A percentile compares a stretch with the other conserved stretches of the same genome.
These are phyloP conservation scores for Tolypocladium paradoxum DNA, from an alignment of 2,329 filamentous ascomycete species.

Conservation along the genomic window DNA sequence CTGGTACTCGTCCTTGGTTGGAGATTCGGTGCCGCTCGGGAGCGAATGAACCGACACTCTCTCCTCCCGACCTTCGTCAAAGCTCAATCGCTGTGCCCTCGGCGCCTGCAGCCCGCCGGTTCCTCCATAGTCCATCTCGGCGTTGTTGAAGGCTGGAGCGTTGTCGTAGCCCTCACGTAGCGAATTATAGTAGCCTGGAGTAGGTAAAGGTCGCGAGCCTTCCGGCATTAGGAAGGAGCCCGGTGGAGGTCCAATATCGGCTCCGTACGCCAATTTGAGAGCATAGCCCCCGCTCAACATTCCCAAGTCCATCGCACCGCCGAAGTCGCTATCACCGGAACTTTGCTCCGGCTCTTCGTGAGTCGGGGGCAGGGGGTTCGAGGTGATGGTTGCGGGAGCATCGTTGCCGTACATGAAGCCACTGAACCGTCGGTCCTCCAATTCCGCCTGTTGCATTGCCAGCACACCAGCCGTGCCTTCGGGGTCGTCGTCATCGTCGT, in stretches of 20 bases:
- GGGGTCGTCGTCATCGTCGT: constrained; percentile 71
- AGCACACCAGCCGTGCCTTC: constrained; percentile 77
- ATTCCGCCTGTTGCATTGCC: constrained; percentile 75
- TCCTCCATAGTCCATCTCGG: constrained; percentile 74
- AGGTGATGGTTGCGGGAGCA: constrained; percentile 4
- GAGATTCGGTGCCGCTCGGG: constrained; percentile 53
- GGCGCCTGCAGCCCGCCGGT: constrained; percentile 84
- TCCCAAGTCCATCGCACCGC: constrained; percentile 54
- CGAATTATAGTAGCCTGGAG: constrained; percentile 24
- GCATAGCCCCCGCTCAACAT: constrained; percentile 63
- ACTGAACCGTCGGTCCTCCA: constrained; percentile 51
- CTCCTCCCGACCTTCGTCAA: constrained; percentile 80
- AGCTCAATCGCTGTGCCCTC: constrained; percentile 64
- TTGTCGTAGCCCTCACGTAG: constrained; percentile 16
- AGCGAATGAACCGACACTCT: constrained; percentile 45
- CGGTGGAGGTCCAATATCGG: constrained; percentile 31
- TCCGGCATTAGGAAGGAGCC: constrained; percentile 28
- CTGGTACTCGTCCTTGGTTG: constrained; percentile 61
- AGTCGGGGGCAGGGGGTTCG: constrained; percentile 31
- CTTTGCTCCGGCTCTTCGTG: constrained; percentile 37
- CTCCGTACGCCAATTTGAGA: constrained; percentile 39
- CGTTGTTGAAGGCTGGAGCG: constrained; percentile 39
- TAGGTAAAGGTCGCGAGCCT: constrained; percentile 37
- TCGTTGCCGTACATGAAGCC: constrained; percentile 17
- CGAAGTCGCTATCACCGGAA: constrained; percentile 61